phyloP scores from a whole-genome alignment of 805 yeast species.

The Clavispora santaluciae region DNA sequence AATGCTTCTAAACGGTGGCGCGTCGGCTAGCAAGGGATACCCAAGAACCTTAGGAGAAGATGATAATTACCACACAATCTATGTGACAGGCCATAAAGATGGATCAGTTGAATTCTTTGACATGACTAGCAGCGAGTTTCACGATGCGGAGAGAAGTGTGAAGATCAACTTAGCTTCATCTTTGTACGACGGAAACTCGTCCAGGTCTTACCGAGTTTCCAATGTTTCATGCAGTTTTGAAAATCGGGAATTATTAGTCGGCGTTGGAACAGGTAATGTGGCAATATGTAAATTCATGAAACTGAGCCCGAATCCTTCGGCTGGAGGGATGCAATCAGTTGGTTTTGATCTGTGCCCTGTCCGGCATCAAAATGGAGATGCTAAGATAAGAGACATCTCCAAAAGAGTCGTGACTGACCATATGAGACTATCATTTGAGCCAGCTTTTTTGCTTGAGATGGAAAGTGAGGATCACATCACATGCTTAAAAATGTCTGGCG shows the following conservation, averaged over 20 bases:
- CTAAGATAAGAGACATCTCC: conserved; percentile 44
- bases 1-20: conserved; percentile 75
- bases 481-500: conserved; percentile 59
- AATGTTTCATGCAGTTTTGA: conserved; percentile 72
- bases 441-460: conserved; percentile 25
- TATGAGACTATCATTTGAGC: conserved; percentile 28
- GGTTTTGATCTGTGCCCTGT: conserved; percentile 26
- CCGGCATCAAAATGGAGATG: conserved; percentile 31
- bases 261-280: conserved; percentile 67
- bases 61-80: conserved; percentile 40
- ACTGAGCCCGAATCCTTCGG: conserved; percentile 2
- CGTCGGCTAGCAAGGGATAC: conserved; percentile 44
- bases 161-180: conserved; percentile 33
- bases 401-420: conserved; percentile 47
- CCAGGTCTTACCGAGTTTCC: conserved; percentile 42
- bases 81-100: conserved; percentile 82
- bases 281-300: conserved; percentile 67
- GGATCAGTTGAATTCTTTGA: conserved; percentile 85
- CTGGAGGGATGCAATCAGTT: conserved; percentile 18
- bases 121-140: conserved; percentile 65
- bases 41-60: conserved; percentile 30
- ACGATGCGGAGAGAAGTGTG: conserved; percentile 26
- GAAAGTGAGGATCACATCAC: conserved; percentile 39
- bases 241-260: conserved; percentile 69
- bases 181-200: conserved; percentile 23